Evolutionary conservation across 352 stramenopile species (phyloP).

Genomic region (Phytopythium helicoides): DNA sequence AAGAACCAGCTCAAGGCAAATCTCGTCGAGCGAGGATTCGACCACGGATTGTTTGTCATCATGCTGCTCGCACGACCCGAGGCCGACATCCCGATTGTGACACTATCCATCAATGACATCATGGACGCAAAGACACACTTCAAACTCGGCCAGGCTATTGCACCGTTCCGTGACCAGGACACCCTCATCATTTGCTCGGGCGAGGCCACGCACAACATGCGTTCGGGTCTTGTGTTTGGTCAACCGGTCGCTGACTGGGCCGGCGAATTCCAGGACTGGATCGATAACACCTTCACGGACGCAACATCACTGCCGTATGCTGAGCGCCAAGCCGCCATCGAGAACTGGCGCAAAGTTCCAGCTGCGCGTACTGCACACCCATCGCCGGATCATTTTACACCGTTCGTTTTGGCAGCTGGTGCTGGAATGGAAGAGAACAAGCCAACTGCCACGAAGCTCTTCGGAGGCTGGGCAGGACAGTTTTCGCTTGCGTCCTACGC

Average conservation of each 20-base stretch:
- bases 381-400: constrained; percentile 51
- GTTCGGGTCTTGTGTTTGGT: neutral
- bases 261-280: constrained; percentile 39
- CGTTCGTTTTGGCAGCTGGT: constrained; percentile 46
- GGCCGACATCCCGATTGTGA: constrained; percentile 85
- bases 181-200: constrained; percentile 87
- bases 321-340: constrained; percentile 31
- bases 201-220: constrained; percentile 35
- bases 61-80: constrained; percentile 81
- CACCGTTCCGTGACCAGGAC: constrained; percentile 61
- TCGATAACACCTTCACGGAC: constrained; percentile 26
- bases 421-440: constrained; percentile 41
- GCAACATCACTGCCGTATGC: constrained; percentile 17
- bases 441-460: constrained; percentile 28
- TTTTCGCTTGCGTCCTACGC: constrained; percentile 42
- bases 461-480: constrained; percentile 32
- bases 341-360: constrained; percentile 29
- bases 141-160: constrained; percentile 59
- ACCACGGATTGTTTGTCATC: constrained; percentile 90
- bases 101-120: constrained; percentile 66
- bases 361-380: constrained; percentile 33
- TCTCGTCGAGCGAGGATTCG: constrained; percentile 66
- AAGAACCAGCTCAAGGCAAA: constrained; percentile 47
- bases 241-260: constrained; percentile 12
- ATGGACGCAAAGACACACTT: constrained; percentile 58